Base-by-base conservation (phyloP, 1,284 basidiomycete genomes). In the Pisolithus thermaeus region DNA sequence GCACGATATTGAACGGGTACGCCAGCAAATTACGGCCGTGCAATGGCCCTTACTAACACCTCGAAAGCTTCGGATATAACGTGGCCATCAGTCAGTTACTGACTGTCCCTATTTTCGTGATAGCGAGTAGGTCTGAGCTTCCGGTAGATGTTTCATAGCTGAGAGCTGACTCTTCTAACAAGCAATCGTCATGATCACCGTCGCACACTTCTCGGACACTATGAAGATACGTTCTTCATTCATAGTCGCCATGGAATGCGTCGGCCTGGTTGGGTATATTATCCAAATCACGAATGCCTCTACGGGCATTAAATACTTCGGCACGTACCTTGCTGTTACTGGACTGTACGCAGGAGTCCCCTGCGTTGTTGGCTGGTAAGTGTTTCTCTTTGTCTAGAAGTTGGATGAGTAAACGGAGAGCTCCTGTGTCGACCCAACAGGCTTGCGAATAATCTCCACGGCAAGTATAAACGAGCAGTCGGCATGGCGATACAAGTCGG, bases 21-120 rank as follows among this genome's bases (percentile, higher is more conserved):
- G 70, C 64, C 20, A n/a, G 11, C 8, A 45, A 45, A 48, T 28
- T 18, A 8, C 23, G 16, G 40, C 41, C 37, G 38, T 20, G 27
- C 16, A 23, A n/a, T 9, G 7, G 41, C 16, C 5, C 11, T 38
- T 35, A 20, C 36, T 38, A 12, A 43, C 27, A 36, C 47, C 40
- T 47, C 30, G 50, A 22, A 52, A 79, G 76, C 22, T 83, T 83
- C 55, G 81, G 80, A 7, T 77, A 76, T 61, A 64, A 69, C 7
- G 68, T 78, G 2, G 70, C 81, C 0, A 72, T 82, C 56, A 80
- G 75, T 47, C 81, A 87, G 57, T 69, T 88, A 0, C 70, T 86
- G n/a, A 84, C 83, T 0, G 79, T 86, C 79, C 83, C 8, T 87
- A 87, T 61, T 68, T 81, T 35, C 71, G 77, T 52, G 80, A 8